phyloP scores from a whole-genome alignment of 1,139 yeast genomes.

The Debaryomycetaceae sp. region DNA sequence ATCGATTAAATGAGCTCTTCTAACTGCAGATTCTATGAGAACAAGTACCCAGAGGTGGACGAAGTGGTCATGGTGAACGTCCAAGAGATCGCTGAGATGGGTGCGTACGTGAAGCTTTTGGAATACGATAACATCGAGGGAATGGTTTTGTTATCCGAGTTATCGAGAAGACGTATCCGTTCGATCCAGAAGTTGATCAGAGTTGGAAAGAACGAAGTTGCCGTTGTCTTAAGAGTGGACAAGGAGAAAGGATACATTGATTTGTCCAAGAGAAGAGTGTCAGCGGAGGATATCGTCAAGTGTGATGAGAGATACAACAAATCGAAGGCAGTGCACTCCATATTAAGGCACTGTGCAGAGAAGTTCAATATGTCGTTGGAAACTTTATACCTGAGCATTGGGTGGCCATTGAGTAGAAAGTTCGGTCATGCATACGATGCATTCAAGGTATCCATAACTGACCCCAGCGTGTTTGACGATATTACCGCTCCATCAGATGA shows the following conservation, averaged over 20 bases:
- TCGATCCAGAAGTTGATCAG: slow-evolving; percentile 95
- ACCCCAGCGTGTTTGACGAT: slow-evolving; percentile 82
- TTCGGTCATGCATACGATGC: slow-evolving; percentile 98
- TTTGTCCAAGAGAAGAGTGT: slow-evolving; percentile 94
- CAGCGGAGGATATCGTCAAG: slow-evolving; percentile 95
- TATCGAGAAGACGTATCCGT: slow-evolving; percentile 97
- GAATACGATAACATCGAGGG: slow-evolving; percentile 99
- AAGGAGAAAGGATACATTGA: slow-evolving; percentile 98
- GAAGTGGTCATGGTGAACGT: slow-evolving; percentile 99
- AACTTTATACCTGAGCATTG: slow-evolving; percentile 78
- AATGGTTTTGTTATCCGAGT: slow-evolving; percentile 93
- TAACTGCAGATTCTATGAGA: slow-evolving; percentile 94
- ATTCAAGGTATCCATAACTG: slow-evolving; percentile 92
- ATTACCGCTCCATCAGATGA: slow-evolving; percentile 70
- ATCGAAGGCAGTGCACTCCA: slow-evolving; percentile 96
- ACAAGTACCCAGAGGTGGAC: slow-evolving; percentile 97
- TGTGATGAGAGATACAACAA: slow-evolving; percentile 98
- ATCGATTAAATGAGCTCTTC: slow-evolving; percentile 65
- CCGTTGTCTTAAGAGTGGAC: slow-evolving; percentile 97
- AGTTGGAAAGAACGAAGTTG: slow-evolving; percentile 98
- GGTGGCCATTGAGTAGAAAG: slow-evolving; percentile 96
- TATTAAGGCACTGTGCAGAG: slow-evolving; percentile 96
- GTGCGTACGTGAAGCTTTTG: slow-evolving; percentile 90
- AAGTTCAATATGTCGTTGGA: slow-evolving; percentile 88
- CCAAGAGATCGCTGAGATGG: slow-evolving; percentile 97